These are phyloP conservation scores for Aspergillus pseudoterreus DNA, from an alignment of 2,329 filamentous ascomycete genomes.

Conservation along the genomic window DNA sequence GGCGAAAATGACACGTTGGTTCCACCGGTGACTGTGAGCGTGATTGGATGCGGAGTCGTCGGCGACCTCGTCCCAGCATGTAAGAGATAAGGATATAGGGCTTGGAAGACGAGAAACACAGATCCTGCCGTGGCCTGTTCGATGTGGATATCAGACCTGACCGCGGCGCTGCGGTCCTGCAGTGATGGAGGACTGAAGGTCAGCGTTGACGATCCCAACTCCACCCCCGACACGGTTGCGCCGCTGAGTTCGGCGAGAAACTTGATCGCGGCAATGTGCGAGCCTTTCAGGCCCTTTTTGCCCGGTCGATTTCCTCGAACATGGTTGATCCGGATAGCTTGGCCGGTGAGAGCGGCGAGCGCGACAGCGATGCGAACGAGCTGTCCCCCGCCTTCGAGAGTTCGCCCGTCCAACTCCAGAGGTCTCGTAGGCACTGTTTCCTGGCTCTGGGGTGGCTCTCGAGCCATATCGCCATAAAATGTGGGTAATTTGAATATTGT, in stretches of 20 bases:
- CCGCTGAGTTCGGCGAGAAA: constrained; percentile 50
- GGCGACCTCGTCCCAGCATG: constrained; percentile 31
- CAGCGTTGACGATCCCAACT: constrained; percentile 34
- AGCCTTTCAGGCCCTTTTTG: constrained; percentile 54
- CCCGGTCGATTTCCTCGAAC: constrained; percentile 52
- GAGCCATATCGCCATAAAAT: too few species aligned
- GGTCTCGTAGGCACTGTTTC: not conserved
- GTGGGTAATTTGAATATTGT: too few species aligned
- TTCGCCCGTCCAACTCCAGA: constrained; percentile 51
- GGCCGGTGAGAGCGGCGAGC: constrained; percentile 51
- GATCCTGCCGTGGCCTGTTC: constrained; percentile 50
- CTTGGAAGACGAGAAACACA: constrained; percentile 56
- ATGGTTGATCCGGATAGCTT: constrained; percentile 48
- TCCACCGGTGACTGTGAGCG: constrained; percentile 51
- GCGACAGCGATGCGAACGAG: constrained; percentile 55
- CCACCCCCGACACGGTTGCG: constrained; percentile 36
- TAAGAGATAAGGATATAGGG: constrained; percentile 56
- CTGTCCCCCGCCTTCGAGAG: constrained; percentile 61
- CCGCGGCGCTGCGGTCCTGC: constrained; percentile 6
- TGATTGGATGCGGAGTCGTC: constrained; percentile 19
- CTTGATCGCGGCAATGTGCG: constrained; percentile 54
- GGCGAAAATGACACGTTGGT: constrained; percentile 56
- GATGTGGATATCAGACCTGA: constrained; percentile 37
- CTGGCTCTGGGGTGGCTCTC: too few species aligned
- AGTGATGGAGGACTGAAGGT: constrained; percentile 27